phyloP scores from a whole-genome alignment of 2,329 filamentous ascomycete genomes.

The Penicillium sp. region DNA sequence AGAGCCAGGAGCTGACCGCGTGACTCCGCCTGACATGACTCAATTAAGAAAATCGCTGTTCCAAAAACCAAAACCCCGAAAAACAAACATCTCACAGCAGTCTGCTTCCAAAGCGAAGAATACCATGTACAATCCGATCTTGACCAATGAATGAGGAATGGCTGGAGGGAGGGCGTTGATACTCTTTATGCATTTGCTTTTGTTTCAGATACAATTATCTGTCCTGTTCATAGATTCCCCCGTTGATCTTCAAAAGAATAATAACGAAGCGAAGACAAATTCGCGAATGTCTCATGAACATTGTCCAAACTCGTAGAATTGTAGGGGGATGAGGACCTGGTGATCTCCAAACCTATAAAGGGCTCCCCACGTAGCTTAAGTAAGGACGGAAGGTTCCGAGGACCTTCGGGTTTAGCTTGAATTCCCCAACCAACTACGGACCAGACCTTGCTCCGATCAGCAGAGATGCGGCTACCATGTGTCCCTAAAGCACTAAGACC shows the following conservation, averaged over 20 bases:
- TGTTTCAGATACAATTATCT: constrained; percentile 8
- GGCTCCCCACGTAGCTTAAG: constrained; percentile 2
- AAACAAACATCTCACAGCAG: neutral
- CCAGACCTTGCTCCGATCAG: neutral
- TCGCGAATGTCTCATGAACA: neutral
- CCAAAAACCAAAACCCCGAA: neutral
- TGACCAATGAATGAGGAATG: constrained; percentile 25
- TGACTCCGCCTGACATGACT: constrained; percentile 30
- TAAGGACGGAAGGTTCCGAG: constrained; percentile 6
- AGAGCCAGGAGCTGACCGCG: constrained; percentile 35
- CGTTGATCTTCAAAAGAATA: constrained; percentile 17
- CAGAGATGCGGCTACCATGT: constrained; percentile 32
- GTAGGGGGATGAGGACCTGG: neutral
- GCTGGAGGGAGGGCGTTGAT: constrained; percentile 29
- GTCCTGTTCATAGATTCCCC: constrained; percentile 30
- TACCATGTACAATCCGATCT: constrained; percentile 29
- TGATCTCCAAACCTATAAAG: neutral
- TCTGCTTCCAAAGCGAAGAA: constrained; percentile 8
- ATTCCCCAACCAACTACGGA: constrained; percentile 1
- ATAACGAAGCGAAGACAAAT: constrained; percentile 10
- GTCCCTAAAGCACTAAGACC: constrained; percentile 21
- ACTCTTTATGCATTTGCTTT: constrained; percentile 27
- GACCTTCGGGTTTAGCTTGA: neutral
- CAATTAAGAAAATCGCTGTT: neutral
- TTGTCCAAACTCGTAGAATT: neutral